A percentile compares a stretch with the other conserved stretches of the same genome.
Conservation (phyloP, 192 early-diverging fungal genomes). For the Gigaspora rosea region DNA sequence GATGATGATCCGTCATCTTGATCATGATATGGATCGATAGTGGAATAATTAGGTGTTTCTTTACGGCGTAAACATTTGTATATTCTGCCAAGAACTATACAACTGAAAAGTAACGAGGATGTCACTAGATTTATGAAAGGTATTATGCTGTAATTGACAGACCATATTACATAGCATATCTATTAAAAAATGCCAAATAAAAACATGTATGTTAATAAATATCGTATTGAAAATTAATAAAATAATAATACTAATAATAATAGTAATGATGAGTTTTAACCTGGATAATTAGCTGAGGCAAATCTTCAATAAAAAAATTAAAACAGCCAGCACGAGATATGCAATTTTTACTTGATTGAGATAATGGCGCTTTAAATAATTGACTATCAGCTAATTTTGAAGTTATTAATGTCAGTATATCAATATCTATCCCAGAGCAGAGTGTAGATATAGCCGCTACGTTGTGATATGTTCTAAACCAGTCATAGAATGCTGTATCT, state of each 20-base stretch:
- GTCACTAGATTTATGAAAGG: not conserved
- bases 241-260: not conserved
- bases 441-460: not conserved
- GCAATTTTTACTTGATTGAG: not conserved
- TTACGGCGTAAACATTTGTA: too few relatives aligned
- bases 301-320: constrained; percentile 19
- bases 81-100: too few relatives aligned
- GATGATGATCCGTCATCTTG: too few relatives aligned
- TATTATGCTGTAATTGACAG: not conserved
- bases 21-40: too few relatives aligned
- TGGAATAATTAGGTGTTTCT: too few relatives aligned
- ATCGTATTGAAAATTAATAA: not conserved
- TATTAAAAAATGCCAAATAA: not conserved
- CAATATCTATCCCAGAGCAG: not conserved
- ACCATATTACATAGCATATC: not conserved
- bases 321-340: not conserved
- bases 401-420: not conserved
- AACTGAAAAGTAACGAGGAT: not conserved
- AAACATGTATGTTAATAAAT: not conserved
- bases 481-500: not conserved
- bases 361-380: not conserved
- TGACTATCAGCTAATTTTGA: not conserved
- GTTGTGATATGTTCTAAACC: constrained; percentile 7
- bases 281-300: not conserved
- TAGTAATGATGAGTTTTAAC: not conserved